Evolutionary conservation across 306 rosid species (phyloP).

Genomic region (Erythrophleum fordii): DNA sequence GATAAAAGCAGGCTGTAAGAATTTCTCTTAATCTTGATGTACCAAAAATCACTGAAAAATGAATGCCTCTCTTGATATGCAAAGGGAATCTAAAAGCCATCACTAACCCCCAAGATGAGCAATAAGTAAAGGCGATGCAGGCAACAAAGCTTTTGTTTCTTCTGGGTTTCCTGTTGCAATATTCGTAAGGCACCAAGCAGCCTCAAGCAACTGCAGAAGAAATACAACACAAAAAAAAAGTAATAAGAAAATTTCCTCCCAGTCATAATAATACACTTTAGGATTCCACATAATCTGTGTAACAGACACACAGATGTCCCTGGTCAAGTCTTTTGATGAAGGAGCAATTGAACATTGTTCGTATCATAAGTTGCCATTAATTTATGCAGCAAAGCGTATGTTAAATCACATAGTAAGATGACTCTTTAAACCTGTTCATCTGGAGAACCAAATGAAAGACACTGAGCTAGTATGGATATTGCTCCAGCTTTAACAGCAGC

Average conservation of each 20-base stretch:
- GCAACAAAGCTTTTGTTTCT: slow-evolving; percentile 88
- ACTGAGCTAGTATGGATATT: slow-evolving; percentile 71
- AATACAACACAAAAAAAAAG: slow-evolving; percentile 41
- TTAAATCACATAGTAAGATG: slow-evolving; percentile 5
- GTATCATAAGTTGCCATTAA: neutral
- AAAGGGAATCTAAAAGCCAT: slow-evolving; percentile 41
- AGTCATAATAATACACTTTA: neutral
- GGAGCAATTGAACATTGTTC: slow-evolving; percentile 34
- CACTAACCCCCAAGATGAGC: slow-evolving; percentile 94
- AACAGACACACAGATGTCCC: slow-evolving; percentile 23
- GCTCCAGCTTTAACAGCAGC: slow-evolving; percentile 87
- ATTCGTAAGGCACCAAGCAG: slow-evolving; percentile 98
- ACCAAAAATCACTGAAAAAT: slow-evolving; percentile 9
- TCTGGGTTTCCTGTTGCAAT: slow-evolving; percentile 97
- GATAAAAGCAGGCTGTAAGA: slow-evolving; percentile 5
- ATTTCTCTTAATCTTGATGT: slow-evolving; percentile 25
- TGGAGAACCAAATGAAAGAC: slow-evolving; percentile 93
- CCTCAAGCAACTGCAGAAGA: slow-evolving; percentile 88
- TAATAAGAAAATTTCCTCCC: slow-evolving; percentile 27
- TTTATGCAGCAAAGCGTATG: neutral
- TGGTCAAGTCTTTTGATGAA: slow-evolving; percentile 10
- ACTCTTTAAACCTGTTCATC: slow-evolving; percentile 82
- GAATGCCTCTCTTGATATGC: slow-evolving; percentile 10
- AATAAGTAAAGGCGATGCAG: slow-evolving; percentile 88
- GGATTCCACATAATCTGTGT: slow-evolving; percentile 7